Conservation (phyloP, 2,329 filamentous ascomycete species). For the Fusarium compactum region DNA sequence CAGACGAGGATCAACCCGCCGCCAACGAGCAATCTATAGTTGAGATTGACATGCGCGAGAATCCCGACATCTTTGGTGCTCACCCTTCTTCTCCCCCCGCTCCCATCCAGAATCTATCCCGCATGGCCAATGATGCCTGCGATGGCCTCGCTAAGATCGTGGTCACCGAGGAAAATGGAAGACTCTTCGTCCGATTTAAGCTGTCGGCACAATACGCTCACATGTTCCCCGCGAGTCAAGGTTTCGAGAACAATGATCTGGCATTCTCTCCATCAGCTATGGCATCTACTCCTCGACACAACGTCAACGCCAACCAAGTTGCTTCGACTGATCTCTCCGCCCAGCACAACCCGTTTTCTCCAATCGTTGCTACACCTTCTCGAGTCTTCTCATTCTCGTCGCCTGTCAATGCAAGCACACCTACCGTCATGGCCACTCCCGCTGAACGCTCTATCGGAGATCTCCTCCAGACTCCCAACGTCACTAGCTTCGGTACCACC, state of each 20-base stretch:
- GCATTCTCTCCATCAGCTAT: slow-evolving; percentile 41
- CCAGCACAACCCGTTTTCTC: not conserved
- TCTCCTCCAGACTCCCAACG: slow-evolving; percentile 11
- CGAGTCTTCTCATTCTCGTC: slow-evolving; percentile 2
- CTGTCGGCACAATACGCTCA: slow-evolving; percentile 49
- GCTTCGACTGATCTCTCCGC: not conserved
- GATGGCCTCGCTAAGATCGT: slow-evolving; percentile 50
- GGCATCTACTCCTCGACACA: slow-evolving; percentile 43
- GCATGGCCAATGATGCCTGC: slow-evolving; percentile 46
- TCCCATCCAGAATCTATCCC: slow-evolving; percentile 44
- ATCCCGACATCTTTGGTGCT: slow-evolving; percentile 52
- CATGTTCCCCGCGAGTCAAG: slow-evolving; percentile 50
- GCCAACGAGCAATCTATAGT: slow-evolving; percentile 42
- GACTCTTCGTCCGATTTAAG: slow-evolving; percentile 56
- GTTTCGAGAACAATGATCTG: slow-evolving; percentile 46
- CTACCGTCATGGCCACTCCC: not conserved
- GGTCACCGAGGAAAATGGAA: slow-evolving; percentile 46
- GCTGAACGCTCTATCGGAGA: not conserved
- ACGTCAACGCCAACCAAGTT: slow-evolving; percentile 13
- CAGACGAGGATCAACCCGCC: not conserved
- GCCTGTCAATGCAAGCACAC: not conserved
- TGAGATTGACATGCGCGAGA: slow-evolving; percentile 53
- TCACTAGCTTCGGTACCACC: not conserved
- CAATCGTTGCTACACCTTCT: not conserved
- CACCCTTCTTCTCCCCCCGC: slow-evolving; percentile 32